Percentiles rank a stretch among this genome's conserved stretches.
Conservation (phyloP, 306 rosid species). For the Glycine soja region DNA sequence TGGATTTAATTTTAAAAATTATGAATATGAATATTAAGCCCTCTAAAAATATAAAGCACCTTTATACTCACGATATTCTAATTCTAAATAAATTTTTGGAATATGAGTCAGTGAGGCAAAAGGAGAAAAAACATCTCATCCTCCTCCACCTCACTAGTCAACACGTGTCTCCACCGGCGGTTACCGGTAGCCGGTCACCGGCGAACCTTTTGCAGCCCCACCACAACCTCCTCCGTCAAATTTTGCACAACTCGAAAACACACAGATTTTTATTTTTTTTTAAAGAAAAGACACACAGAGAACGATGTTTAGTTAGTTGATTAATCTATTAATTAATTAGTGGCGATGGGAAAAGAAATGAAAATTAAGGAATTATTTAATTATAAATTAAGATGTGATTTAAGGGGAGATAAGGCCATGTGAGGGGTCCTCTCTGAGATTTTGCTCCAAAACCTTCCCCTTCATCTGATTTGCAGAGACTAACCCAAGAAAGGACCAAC, state of each 20-base stretch:
- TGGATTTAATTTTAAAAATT: too few species aligned
- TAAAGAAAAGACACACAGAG: neutral
- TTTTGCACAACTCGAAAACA: constrained; percentile 41
- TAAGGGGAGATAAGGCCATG: constrained; percentile 57
- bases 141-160: constrained; percentile 43
- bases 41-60: neutral
- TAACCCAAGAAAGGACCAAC: constrained; percentile 63
- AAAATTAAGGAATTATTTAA: constrained; percentile 21
- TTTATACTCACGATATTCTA: neutral
- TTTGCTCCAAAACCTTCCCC: constrained; percentile 63
- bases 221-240: constrained; percentile 44
- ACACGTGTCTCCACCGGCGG: constrained; percentile 59
- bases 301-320: neutral
- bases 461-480: constrained; percentile 72
- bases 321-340: constrained; percentile 13
- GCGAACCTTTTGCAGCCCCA: constrained; percentile 46
- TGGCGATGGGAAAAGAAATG: neutral
- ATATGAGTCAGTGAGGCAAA: constrained; percentile 43
- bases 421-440: constrained; percentile 51
- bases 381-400: constrained; percentile 53
- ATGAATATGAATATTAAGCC: too few species aligned
- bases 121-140: neutral
- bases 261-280: neutral
- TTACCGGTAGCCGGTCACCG: constrained; percentile 52
- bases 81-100: neutral